Evolutionary conservation across 805 yeast species (phyloP), one percentile per base, ranked within the genome.

Genomic region (Saturnispora bothae): DNA sequence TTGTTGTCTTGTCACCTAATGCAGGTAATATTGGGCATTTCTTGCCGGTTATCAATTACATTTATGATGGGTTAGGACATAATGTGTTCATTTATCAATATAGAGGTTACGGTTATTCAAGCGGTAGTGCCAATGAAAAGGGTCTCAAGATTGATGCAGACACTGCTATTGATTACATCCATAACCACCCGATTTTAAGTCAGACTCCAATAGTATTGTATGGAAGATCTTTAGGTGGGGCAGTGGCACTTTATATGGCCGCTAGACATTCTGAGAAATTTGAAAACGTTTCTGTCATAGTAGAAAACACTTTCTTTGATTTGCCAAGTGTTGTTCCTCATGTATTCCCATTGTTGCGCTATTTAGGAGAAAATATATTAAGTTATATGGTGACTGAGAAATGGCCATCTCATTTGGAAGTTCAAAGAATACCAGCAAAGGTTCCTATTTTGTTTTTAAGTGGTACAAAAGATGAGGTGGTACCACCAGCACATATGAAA

Each of bases 11-110:
- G 16, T 77, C 86, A 34, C 97, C 97, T 4, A 89, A 89, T 59
- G 96, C 96, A 2, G 97, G 97, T 4, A 89, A 92, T 56, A 89
- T 89, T 46, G 97, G 97, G 14, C 85, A 84, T 53, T 78, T 82
- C 21, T 62, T 89, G 34, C 95, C 96, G 2, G 72, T 85, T 7
- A 94, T 83, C 3, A 66, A 77, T 34, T 56, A 79, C 8, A 76
- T 88, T 44, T 83, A 73, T 57, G 60, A 65, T 34, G 60, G 65
- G 28, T 68, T 79, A 57, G 73, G 75, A 12, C 74, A 77, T 59
- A 85, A 88, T 56, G 95, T 86, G 3, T 71, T 89, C 34, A 74
- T 83, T 4, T 81, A 84, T 48, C 83, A 94, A 1, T 89, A 89
- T 58, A 65, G 98, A 49, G 97, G 98, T 0, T 88, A 88, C 57